These are phyloP conservation scores for Carex cristatella DNA, from an alignment of 176 grass and related monocot genomes.

Conservation along the genomic window DNA sequence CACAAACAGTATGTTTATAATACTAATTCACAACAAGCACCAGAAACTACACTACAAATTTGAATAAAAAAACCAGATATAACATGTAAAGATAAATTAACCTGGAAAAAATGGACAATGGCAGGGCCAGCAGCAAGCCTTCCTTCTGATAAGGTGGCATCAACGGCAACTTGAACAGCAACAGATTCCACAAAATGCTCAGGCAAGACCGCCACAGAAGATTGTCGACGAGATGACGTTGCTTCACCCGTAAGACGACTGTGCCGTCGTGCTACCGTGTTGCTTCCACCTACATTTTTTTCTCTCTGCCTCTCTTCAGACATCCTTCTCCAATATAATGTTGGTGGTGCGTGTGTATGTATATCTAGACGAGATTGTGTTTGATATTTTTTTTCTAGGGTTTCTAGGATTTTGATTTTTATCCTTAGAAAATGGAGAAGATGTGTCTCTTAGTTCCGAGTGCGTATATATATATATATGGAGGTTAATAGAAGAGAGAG, in stretches of 20 bases:
- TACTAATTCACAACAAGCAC: background rate
- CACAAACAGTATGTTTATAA: background rate
- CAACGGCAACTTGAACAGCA: slow-evolving; percentile 14
- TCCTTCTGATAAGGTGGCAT: slow-evolving; percentile 11
- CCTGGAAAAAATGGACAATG: slow-evolving; percentile 29
- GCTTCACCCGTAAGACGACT: background rate
- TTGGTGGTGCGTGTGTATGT: background rate
- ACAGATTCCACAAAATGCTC: slow-evolving; percentile 29
- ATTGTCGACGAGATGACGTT: background rate
- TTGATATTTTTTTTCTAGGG: background rate
- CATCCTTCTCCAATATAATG: background rate
- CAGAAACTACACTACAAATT: background rate
- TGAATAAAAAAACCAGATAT: background rate
- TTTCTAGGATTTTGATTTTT: slow-evolving; percentile 9
- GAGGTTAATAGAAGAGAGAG: background rate
- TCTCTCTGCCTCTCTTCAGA: slow-evolving; percentile 4
- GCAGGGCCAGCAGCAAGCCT: slow-evolving; percentile 26
- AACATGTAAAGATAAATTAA: background rate
- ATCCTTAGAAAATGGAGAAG: slow-evolving; percentile 4
- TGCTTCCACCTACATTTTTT: background rate
- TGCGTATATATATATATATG: background rate
- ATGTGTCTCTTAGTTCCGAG: background rate
- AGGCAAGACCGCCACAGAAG: slow-evolving; percentile 16
- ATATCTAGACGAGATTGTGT: background rate
- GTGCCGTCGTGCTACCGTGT: background rate